phyloP scores from a whole-genome alignment of 306 rosid genomes.

The Cicer judaicum region DNA sequence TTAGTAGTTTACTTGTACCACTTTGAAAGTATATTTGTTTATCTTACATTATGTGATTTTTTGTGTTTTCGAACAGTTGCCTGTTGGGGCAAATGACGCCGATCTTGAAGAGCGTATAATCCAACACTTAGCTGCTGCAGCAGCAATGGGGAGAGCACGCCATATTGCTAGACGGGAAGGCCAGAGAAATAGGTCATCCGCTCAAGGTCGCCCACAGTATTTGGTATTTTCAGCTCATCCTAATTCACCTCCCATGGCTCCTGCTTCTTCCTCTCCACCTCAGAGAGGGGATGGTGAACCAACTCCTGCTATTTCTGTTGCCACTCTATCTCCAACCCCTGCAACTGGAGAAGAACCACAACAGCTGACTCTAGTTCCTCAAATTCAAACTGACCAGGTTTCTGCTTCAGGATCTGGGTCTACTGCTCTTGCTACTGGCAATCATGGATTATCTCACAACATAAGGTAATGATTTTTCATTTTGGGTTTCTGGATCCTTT shows the following conservation, averaged over 20 bases:
- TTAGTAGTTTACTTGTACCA: constrained; percentile 53
- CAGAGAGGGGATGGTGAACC: constrained; percentile 74
- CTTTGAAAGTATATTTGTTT: constrained; percentile 39
- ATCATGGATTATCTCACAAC: constrained; percentile 62
- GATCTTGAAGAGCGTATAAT: constrained; percentile 97
- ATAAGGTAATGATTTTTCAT: constrained; percentile 52
- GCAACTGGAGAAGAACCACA: constrained; percentile 65
- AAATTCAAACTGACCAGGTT: constrained; percentile 57
- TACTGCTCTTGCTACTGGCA: constrained; percentile 46
- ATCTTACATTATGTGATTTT: constrained; percentile 40
- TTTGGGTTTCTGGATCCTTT: constrained; percentile 24
- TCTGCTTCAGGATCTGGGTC: constrained; percentile 75
- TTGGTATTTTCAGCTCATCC: constrained; percentile 84
- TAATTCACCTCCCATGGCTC: constrained; percentile 61
- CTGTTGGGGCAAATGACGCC: constrained; percentile 87
- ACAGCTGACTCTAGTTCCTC: constrained; percentile 53
- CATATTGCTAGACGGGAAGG: constrained; percentile 93
- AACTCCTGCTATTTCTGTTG: constrained; percentile 55
- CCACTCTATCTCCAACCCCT: constrained; percentile 55
- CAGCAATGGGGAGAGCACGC: constrained; percentile 98
- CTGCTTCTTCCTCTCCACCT: constrained; percentile 69
- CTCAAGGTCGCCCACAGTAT: constrained; percentile 89
- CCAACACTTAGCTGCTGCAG: constrained; percentile 98
- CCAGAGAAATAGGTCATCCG: constrained; percentile 81
- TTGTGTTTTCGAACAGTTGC: constrained; percentile 65